Evolutionary conservation across 352 stramenopile species (phyloP), one percentile per base, ranked within the genome.

Genomic region (Peronospora farinosa): DNA sequence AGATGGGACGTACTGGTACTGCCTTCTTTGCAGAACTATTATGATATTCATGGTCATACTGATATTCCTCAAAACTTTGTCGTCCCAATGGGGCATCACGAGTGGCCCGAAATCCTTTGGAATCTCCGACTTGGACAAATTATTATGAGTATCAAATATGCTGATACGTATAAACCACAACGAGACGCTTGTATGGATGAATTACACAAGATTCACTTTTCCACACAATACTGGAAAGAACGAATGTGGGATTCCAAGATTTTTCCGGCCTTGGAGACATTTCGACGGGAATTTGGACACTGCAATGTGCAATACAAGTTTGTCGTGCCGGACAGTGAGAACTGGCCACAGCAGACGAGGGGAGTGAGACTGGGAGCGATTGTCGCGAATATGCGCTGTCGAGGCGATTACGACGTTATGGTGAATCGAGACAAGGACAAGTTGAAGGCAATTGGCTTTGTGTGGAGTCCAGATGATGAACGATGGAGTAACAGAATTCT

Each of bases 401-500:
- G 52, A 40, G 57, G 67, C 31, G 49, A 59, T n/a, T 84, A 82
- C 47, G 48, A 57, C 13, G 41, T 55, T 15, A 61, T 76, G 48
- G 42, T 63, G 40, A 43, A 66, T 33, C 53, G 40, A 40, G 68
- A 65, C 35, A 46, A 62, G 15, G 51, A 63, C 9, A 73, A 69
- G 16, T 53, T 91, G n/a, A 33, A 61, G n/a, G 51, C 45, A 9
- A 53, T 88, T 35, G 72, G 63, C 0, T 86, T 89, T 38, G 67
- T 65, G 23, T 84, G 79, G 58, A 69, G 52, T 23, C 68, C 50
- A 31, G 59, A 65, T 43, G 62, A 85, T 19, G 56, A 50, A 28
- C 66, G 64, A 40, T 89, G 78, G 78, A 68, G 54, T 13, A 47
- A 74, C 16, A 64, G 7, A 40, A 63, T 86, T 13, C 33, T 86